Percentiles rank a stretch among this genome's conserved stretches.
Evolutionary conservation across 305 asterid species (phyloP).

Genomic region (Caryopteris hybrid): DNA sequence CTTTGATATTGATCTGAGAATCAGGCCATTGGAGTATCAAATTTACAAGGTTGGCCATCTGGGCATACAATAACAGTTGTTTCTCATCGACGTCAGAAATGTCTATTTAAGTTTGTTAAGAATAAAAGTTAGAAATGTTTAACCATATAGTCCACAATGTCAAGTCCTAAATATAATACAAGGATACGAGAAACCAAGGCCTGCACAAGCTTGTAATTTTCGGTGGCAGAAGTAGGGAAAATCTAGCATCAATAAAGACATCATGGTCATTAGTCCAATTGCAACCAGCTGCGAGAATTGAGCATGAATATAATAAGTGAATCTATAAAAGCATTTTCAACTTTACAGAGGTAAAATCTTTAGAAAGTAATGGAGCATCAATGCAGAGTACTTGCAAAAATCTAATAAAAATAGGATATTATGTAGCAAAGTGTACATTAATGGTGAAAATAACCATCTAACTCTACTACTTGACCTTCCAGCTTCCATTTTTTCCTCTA

Average conservation of each 20-base stretch:
- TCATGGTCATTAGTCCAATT: conserved; percentile 8
- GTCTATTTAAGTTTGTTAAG: conserved; percentile 48
- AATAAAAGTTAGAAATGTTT: conserved; percentile 14
- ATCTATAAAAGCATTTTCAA: too few species aligned
- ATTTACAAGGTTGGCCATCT: conserved; percentile 89
- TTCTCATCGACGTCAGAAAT: conserved; percentile 67
- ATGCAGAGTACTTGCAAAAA: neutral
- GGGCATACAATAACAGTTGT: conserved; percentile 80
- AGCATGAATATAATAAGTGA: neutral
- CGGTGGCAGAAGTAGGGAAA: conserved; percentile 51
- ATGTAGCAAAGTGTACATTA: neutral
- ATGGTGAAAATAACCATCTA: neutral
- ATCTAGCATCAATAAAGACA: conserved; percentile 46
- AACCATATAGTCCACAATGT: conserved; percentile 4
- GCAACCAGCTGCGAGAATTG: neutral
- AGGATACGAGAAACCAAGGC: conserved; percentile 98
- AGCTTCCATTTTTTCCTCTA: neutral
- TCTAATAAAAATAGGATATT: neutral
- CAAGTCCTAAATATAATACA: neutral
- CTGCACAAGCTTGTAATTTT: conserved; percentile 61
- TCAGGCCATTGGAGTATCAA: conserved; percentile 77
- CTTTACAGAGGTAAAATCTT: too few species aligned
- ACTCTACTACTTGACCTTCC: neutral
- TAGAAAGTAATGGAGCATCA: neutral
- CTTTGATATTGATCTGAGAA: conserved; percentile 68